These are phyloP conservation scores for Oldenlandia corymbosa DNA, from an alignment of 257 asterid genomes.

Conservation along the genomic window DNA sequence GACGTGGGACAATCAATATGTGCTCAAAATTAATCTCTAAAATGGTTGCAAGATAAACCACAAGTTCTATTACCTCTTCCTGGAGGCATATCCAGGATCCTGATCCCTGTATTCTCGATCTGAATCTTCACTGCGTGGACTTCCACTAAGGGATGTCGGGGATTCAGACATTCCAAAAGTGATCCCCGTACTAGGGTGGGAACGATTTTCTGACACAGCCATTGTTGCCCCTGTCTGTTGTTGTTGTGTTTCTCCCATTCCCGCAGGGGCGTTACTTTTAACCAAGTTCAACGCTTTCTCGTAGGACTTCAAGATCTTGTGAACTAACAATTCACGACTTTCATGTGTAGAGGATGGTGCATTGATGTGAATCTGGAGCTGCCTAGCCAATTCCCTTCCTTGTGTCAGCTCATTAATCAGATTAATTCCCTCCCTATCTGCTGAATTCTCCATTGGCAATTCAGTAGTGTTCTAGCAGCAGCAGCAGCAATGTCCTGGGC, in stretches of 20 bases:
- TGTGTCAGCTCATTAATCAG: constrained; percentile 42
- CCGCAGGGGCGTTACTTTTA: not conserved
- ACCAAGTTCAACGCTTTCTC: constrained; percentile 52
- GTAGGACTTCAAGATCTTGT: constrained; percentile 42
- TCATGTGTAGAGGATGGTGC: constrained; percentile 36
- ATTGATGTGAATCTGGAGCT: constrained; percentile 50
- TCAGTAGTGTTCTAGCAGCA: not conserved
- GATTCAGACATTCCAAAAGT: constrained; percentile 29
- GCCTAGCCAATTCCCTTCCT: constrained; percentile 60
- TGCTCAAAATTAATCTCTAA: not conserved
- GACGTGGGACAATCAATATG: not conserved
- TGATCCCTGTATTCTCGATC: constrained; percentile 47
- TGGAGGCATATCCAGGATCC: constrained; percentile 26
- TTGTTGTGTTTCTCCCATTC: constrained; percentile 1
- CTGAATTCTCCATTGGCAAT: constrained; percentile 36
- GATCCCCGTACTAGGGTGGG: constrained; percentile 7
- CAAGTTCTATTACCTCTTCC: constrained; percentile 48
- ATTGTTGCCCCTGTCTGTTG: not conserved
- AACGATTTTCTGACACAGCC: constrained; percentile 26
- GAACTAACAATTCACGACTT: constrained; percentile 40
- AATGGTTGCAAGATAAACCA: not conserved
- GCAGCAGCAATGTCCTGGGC: not conserved
- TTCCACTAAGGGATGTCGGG: constrained; percentile 32
- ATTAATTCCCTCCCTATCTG: constrained; percentile 28
- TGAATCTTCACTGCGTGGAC: constrained; percentile 50